Conservation (phyloP, 1,284 basidiomycete genomes). For the Ustilago cynodontis region DNA sequence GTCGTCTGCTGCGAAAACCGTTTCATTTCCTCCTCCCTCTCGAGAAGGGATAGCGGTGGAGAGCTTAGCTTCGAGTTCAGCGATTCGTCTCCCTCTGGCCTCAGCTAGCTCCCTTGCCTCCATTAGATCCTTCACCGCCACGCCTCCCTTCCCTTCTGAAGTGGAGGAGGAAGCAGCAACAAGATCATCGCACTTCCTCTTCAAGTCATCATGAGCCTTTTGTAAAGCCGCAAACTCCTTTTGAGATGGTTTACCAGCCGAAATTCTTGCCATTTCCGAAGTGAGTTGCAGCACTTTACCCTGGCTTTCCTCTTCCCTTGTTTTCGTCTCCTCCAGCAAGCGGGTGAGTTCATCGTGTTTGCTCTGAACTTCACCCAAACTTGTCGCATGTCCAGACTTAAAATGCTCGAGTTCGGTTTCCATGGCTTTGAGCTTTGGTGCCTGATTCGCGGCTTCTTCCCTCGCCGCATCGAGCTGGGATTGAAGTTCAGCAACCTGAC, state of each 20-base stretch:
- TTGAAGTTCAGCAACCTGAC: conserved; percentile 8
- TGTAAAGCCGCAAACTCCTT: conserved; percentile 37
- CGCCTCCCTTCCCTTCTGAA: not conserved
- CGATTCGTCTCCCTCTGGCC: conserved; percentile 16
- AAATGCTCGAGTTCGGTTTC: conserved; percentile 33
- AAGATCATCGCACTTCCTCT: conserved; percentile 38
- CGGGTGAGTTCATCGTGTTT: conserved; percentile 21
- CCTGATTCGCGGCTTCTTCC: conserved; percentile 13
- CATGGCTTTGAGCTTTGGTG: conserved; percentile 23
- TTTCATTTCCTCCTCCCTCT: not conserved
- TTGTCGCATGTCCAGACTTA: conserved; percentile 23
- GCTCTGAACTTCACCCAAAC: conserved; percentile 20
- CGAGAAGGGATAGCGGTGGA: not conserved
- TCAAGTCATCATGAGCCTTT: conserved; percentile 40
- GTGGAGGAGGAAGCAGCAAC: not conserved
- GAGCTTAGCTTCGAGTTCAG: conserved; percentile 23
- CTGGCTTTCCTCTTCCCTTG: conserved; percentile 25
- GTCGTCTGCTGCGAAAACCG: not conserved
- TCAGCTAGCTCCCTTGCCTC: conserved; percentile 23
- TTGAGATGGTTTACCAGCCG: conserved; percentile 26
- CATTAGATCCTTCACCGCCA: conserved; percentile 33
- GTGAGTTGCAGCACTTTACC: conserved; percentile 40
- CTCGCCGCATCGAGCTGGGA: conserved; percentile 17
- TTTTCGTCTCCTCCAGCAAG: conserved; percentile 18
- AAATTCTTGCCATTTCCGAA: conserved; percentile 34